Base-by-base conservation (phyloP, 1,284 basidiomycete genomes). In the Sanghuangporus sanghuang region DNA sequence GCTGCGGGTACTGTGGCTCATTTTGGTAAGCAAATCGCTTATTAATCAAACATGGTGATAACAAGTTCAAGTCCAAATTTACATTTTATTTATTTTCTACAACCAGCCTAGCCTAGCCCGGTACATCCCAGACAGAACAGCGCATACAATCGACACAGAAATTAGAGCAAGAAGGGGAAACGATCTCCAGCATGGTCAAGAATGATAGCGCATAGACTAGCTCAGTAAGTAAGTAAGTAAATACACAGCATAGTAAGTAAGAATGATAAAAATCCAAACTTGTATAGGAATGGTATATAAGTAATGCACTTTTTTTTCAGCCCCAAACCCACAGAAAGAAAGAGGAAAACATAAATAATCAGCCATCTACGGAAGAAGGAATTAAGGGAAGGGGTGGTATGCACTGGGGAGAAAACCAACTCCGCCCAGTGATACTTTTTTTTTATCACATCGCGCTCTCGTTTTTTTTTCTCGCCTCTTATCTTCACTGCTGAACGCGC, bases 401-500 rank as follows among this genome's bases (percentile, higher is more conserved):
- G 21, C 44, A 18, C 35, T 54, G 53, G 53, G 3, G 35, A n/a
- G 35, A 53, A 36, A 38, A 11, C 21, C 16, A 38, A 39, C 8
- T 4, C 6, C 32, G 14, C n/a, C 48, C 44, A 48, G 57, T 32
- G 27, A 32, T 48, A 49, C 42, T 49, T 49, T 59, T 59, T 40
- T 52, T 52, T 61, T 40, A n/a, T 14, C 42, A 11, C 42, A n/a
- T 46, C 44, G 44, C 44, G 16, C 7, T 4, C n/a, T 42, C 16
- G 8, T n/a, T 46, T 18, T 16, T n/a, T 14, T 46, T 27, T 40
- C 21, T 18, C 16, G 3, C 16, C 9, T 14, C n/a, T 52, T 7
- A n/a, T 38, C 35, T 52, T 57, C 46, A 63, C 55, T 59, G 59
- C 35, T 42, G 39, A 44, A 61, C 59, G 54, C 59, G 54, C 55